phyloP scores from a whole-genome alignment of 768 basidiomycete genomes.

The Lentinula lateritia region DNA sequence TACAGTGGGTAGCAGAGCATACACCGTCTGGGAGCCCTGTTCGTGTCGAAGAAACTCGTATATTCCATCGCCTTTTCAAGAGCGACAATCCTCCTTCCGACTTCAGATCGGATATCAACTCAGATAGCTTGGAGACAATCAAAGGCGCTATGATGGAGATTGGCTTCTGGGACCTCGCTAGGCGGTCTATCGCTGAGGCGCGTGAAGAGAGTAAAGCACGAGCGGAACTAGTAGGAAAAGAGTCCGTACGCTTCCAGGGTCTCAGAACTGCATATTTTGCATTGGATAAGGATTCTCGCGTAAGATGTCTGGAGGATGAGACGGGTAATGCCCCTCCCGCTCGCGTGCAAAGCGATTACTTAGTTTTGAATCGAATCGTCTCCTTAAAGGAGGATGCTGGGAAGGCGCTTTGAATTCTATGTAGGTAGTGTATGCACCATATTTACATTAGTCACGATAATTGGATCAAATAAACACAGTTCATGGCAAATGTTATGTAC shows the following conservation, averaged over 20 bases:
- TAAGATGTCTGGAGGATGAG: constrained; percentile 56
- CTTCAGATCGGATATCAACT: constrained; percentile 78
- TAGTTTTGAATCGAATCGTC: constrained; percentile 90
- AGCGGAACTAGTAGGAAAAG: constrained; percentile 76
- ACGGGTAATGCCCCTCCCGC: constrained; percentile 33
- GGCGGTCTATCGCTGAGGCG: constrained; percentile 59
- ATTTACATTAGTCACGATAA: neutral
- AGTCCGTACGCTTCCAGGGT: constrained; percentile 95
- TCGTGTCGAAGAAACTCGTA: constrained; percentile 78
- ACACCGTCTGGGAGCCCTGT: constrained; percentile 75
- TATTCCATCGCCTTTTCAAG: constrained; percentile 93
- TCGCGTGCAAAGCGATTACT: constrained; percentile 62
- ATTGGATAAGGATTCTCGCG: constrained; percentile 78
- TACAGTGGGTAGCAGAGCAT: constrained; percentile 96
- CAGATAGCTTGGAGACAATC: constrained; percentile 75
- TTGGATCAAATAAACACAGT: no score
- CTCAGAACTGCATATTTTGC: constrained; percentile 93
- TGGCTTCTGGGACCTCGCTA: constrained; percentile 84
- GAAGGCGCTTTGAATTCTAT: constrained; percentile 33
- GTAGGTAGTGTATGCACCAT: neutral
- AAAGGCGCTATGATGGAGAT: constrained; percentile 81
- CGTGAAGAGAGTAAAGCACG: constrained; percentile 56
- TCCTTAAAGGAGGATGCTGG: constrained; percentile 92
- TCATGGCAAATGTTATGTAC: no score
- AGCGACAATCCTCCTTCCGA: constrained; percentile 82